These are phyloP conservation scores for Xerocomus tenax DNA, from an alignment of 1,284 basidiomycete species.

Conservation along the genomic window DNA sequence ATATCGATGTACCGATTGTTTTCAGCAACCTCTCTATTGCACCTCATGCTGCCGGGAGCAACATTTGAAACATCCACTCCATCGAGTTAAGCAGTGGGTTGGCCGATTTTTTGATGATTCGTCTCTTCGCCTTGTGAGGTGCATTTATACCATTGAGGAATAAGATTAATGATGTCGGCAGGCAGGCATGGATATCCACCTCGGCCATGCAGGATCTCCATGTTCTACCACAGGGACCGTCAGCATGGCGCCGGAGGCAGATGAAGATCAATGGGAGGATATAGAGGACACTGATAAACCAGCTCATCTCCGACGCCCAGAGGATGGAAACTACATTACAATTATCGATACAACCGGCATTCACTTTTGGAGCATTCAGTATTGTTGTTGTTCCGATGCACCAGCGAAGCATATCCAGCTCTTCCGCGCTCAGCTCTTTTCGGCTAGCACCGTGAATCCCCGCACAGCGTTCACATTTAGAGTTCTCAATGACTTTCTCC, in stretches of 20 bases:
- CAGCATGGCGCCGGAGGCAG: too few species aligned
- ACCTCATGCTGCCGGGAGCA: too few species aligned
- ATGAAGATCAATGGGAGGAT: not conserved
- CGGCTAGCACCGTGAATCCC: rapidly evolving
- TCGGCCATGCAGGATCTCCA: not conserved
- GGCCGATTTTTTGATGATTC: not conserved
- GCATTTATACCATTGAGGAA: too few species aligned
- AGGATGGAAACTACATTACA: not conserved
- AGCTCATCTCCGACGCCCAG: not conserved
- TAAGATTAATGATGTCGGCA: too few species aligned
- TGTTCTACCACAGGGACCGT: not conserved
- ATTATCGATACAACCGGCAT: not conserved
- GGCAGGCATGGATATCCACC: not conserved
- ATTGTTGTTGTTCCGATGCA: not conserved
- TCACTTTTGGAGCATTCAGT: not conserved
- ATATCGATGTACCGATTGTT: too few species aligned
- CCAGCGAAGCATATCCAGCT: not conserved
- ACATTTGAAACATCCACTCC: too few species aligned
- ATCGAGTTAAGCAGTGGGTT: not conserved
- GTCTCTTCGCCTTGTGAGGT: too few species aligned
- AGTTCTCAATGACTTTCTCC: not conserved
- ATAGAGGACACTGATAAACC: too few species aligned
- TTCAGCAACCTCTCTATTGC: too few species aligned
- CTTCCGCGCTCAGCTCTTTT: not conserved
- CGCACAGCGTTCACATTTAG: not conserved